Evolutionary conservation across 2,329 filamentous ascomycete genomes (phyloP), one percentile per base, ranked within the genome.

Genomic region (Fusarium anguioides): DNA sequence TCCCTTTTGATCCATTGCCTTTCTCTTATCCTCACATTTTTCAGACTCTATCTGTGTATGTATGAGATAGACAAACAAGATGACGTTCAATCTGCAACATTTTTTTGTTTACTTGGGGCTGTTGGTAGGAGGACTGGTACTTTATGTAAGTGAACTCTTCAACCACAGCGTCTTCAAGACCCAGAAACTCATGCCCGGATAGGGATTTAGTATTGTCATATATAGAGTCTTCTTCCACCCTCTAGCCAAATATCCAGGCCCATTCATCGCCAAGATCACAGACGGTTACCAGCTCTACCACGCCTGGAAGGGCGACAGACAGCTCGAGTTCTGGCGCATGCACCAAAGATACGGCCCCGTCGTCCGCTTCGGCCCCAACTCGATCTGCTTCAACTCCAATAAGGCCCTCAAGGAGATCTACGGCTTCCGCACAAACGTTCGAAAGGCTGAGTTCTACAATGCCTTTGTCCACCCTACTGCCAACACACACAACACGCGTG

Each of bases 311-410:
- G 92, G 91, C 50, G 89, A 91, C 68, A 85, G 91, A 2, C 91
- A 94, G 74, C 83, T 94, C 18, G 87, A 91, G 73, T 89, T 93
- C 72, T 89, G 89, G 81, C 82, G 85, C 27, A 82, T 90, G 69
- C 93, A 96, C 76, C 81, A 89, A 69, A 84, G 85, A 74, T 94
- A 96, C 72, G 91, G 91, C 82, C 80, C 82, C n/a, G 77, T 88
- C 48, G 90, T 95, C n/a, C 91, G 93, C 26, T 92, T 91, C 68
- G 91, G 91, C 0, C 93, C 93, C 41, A 93, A 93, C 77, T 87
- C 87, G 61, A 80, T 97, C 39, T 92, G 89, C 2, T 87, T 96
- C 80, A 95, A 96, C 82, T 89, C 88, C 53, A 86, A 85, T 62
- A 84, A 85, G 9, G 90, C 91, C 1, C 81, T 92, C 58, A 87